phyloP scores from a whole-genome alignment of 257 asterid genomes.

The Knoxia roxburghii region DNA sequence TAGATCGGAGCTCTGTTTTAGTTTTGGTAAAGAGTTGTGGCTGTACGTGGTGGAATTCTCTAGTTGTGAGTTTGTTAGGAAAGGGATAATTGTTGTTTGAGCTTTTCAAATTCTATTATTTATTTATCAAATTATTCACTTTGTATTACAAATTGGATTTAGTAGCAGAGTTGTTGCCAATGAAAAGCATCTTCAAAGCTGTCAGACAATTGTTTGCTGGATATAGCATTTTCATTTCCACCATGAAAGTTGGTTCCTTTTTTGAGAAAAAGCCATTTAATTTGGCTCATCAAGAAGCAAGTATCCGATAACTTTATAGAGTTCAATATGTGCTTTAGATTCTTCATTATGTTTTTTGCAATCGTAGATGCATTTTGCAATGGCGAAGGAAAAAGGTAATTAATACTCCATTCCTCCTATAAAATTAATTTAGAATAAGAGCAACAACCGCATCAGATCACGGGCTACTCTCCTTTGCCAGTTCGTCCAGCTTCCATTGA shows the following conservation, averaged over 20 bases:
- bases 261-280: too few relatives aligned
- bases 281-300: not conserved
- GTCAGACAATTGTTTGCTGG: not conserved
- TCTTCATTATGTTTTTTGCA: too few relatives aligned
- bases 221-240: not conserved
- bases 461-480: too few relatives aligned
- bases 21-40: slow-evolving; percentile 13
- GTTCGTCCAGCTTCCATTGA: too few relatives aligned
- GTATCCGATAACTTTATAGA: not conserved
- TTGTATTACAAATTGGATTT: not conserved
- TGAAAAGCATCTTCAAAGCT: not conserved
- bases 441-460: too few relatives aligned
- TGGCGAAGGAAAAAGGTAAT: too few relatives aligned
- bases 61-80: not conserved
- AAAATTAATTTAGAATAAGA: too few relatives aligned
- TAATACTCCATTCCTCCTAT: too few relatives aligned
- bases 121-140: not conserved
- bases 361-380: too few relatives aligned
- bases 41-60: not conserved
- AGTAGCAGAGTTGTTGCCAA: not conserved
- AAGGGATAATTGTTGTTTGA: not conserved
- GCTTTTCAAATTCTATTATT: not conserved
- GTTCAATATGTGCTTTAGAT: not conserved
- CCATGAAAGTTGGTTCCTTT: not conserved
- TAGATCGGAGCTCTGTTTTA: slow-evolving; percentile 31